Evolutionary conservation across 176 grass and related monocot species (phyloP), one percentile per base, ranked within the genome.

Genomic region (Triticum urartu): DNA sequence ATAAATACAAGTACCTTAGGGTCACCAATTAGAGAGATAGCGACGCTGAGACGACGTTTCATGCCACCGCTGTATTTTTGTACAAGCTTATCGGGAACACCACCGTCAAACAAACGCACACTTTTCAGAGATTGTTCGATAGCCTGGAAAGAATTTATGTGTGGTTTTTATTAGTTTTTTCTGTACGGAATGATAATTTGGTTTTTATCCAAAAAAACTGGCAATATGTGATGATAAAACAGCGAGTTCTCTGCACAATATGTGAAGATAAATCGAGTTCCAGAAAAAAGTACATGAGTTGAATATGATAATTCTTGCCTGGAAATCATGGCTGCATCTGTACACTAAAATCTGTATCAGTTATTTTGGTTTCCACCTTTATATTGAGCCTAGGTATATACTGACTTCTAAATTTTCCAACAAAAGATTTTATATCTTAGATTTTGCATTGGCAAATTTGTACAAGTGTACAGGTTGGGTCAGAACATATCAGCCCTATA

Each of bases 31-130:
- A 94, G 82, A 77, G 92, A 91, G 75, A 94, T 94, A 14, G 92
- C 95, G 26, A 97, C 87, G 11, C 95, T 97, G 17, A 97, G 90
- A 68, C 92, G 88, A 39, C 95, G 89, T 87, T 97, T 94, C 95
- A 97, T 97, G 32, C 95, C 95, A 70, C 95, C 95, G 59, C 95
- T 97, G 68, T 97, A 97, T 86, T 89, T 90, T 9, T 47, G 81
- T 42, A 88, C 89, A 77, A 64, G 91, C 79, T 94, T 97, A 78
- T 97, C 92, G 33, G 83, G 75, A 81, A 94, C 70, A 28, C 90
- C 95, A 21, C 79, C 87, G 42, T 81, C 82, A 79, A 89, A 86
- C 39, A 97, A 63, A 64, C 83, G 79, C 7, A 97, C 92, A 71
- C 82, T 93, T 79, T 88, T 91, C 73, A 97, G 72, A 35, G 95